phyloP scores from a whole-genome alignment of 2,329 filamentous ascomycete species.

The Drechslerella dactyloides region DNA sequence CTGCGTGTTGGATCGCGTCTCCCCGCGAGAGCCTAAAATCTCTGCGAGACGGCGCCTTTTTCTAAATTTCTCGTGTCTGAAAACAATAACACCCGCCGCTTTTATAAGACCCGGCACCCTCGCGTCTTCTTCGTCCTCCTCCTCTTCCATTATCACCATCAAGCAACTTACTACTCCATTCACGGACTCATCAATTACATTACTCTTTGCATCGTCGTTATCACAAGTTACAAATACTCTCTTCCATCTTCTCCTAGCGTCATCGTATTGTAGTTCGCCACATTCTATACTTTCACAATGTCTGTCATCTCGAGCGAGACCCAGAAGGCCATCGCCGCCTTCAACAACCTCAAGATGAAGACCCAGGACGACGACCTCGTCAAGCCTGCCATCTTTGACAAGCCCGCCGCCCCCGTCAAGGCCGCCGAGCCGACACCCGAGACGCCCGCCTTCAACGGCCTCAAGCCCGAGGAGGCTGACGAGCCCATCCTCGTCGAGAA shows the following conservation, averaged over 20 bases:
- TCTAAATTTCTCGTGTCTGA: background rate
- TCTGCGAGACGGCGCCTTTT: too few species aligned
- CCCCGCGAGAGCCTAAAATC: background rate
- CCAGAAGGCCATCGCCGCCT: conserved; percentile 77
- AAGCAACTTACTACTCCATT: conserved; percentile 36
- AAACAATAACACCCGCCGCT: conserved; percentile 3
- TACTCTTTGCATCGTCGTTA: conserved; percentile 11
- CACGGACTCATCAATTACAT: conserved; percentile 21
- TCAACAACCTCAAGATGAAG: conserved; percentile 85
- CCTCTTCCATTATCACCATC: conserved; percentile 19
- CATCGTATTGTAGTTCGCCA: background rate
- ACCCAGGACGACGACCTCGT: conserved; percentile 80
- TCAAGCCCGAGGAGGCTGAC: conserved; percentile 71
- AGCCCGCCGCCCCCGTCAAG: conserved; percentile 68
- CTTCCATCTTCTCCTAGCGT: conserved; percentile 6
- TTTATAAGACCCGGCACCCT: conserved; percentile 31
- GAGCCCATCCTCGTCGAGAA: conserved; percentile 97
- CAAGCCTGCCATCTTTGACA: conserved; percentile 78
- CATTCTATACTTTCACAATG: conserved; percentile 27
- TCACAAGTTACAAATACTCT: conserved; percentile 1
- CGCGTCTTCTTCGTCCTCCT: conserved; percentile 5
- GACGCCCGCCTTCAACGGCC: conserved; percentile 62
- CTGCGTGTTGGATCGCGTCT: conserved; percentile 1
- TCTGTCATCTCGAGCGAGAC: conserved; percentile 40
- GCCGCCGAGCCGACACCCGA: conserved; percentile 63